Conservation (phyloP, 345 rosid species). For the Mercurialis annua region DNA sequence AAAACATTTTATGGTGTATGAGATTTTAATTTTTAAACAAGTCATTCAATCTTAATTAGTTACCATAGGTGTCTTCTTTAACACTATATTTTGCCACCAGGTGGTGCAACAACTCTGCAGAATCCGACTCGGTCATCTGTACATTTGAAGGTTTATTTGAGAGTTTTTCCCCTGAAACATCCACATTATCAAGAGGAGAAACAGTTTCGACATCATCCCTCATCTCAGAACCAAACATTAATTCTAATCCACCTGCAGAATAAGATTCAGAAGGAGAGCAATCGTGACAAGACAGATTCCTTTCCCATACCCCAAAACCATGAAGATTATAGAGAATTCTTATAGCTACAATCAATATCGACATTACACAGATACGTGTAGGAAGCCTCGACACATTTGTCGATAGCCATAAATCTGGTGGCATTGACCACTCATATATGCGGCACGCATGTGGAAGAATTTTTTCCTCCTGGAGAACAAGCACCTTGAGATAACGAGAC, state of each 20-base stretch:
- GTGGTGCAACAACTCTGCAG: constrained; percentile 44
- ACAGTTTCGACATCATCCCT: constrained; percentile 18
- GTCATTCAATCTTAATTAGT: background rate
- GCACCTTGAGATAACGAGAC: constrained; percentile 45
- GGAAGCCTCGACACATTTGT: constrained; percentile 59
- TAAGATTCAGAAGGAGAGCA: constrained; percentile 17
- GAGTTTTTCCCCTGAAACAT: constrained; percentile 27
- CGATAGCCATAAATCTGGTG: constrained; percentile 71
- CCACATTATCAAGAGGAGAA: constrained; percentile 22
- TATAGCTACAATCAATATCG: constrained; percentile 54
- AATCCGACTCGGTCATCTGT: constrained; percentile 29
- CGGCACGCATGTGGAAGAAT: constrained; percentile 54
- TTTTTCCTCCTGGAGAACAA: constrained; percentile 52
- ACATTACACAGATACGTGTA: constrained; percentile 56
- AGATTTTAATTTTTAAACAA: background rate
- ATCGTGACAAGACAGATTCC: constrained; percentile 27
- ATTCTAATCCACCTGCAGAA: constrained; percentile 19
- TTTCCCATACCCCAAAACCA: constrained; percentile 75
- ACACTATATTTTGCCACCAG: constrained; percentile 43
- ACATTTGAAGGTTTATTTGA: constrained; percentile 19
- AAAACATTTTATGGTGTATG: background rate
- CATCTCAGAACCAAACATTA: constrained; percentile 10
- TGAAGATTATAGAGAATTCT: constrained; percentile 54
- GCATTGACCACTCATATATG: constrained; percentile 66
- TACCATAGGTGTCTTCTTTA: constrained; percentile 34